Base-by-base conservation (phyloP, 345 rosid genomes). In the Combretum micranthum region DNA sequence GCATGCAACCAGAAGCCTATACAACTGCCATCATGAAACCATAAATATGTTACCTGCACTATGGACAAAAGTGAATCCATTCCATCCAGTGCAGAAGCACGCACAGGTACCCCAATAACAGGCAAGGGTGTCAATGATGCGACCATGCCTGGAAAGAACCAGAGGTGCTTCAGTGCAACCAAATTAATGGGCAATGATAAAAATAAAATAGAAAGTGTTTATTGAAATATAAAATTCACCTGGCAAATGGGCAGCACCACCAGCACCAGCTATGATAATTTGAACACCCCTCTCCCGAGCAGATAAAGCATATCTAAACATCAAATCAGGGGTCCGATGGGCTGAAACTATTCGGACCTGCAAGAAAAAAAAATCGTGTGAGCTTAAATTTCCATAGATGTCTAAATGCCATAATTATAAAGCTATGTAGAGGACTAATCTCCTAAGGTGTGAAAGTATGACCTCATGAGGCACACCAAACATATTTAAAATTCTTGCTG, bases 191-290 rank as follows among this genome's bases (percentile, higher is more conserved):
- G 55, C 49, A 39, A 20, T 17, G 4, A 0, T 47, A 44, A 56
- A 4, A 45, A 2, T 53, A 18, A 21, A 52, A 18, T 20, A 51
- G 20, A 11, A 18, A 16, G n/a, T 20, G 8, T 47, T 21, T 47
- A 55, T 19, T 39, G 11, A 2, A 0, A 18, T 18, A 13, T 9
- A 44, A 8, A 59, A 71, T 79, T 78, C 55, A 56, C 97, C 96
- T 69, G 97, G 97, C 59, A 93, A 78, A 77, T 93, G 99, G 48
- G 96, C 96, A 50, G 99, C 97, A 55, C 97, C 99, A 67, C 99
- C 97, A 66, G 99, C 99, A 56, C 97, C 99, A 44, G 97, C 96
- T 52, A 93, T 85, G 67, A 90, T 90, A 48, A 93, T 72, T 58
- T 85, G 91, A 66, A 83, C 50, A 15, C 99, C 97, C 65, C 81